phyloP scores from a whole-genome alignment of 129 eudicot genomes.

The Flaveria ramosissima region DNA sequence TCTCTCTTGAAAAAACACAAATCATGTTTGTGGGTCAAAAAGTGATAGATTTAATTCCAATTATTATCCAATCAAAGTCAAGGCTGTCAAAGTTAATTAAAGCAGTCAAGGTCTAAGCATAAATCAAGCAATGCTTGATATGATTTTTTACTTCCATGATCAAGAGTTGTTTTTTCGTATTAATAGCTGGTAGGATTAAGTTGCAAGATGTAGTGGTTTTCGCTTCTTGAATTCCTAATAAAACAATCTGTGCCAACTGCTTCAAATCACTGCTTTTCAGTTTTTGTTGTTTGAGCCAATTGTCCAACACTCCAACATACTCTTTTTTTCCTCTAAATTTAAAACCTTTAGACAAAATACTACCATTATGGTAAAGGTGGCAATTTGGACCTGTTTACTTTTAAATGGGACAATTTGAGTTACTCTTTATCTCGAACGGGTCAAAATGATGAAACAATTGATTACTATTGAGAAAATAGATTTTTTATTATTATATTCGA shows the following conservation, averaged over 20 bases:
- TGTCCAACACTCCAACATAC: neutral
- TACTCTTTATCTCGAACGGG: neutral
- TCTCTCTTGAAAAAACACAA: neutral
- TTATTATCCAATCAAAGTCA: neutral
- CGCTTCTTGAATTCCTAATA: too few relatives aligned
- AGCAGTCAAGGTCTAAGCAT: neutral
- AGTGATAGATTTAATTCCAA: neutral
- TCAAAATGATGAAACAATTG: neutral
- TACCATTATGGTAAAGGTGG: neutral
- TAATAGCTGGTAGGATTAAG: too few relatives aligned
- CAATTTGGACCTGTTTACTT: neutral
- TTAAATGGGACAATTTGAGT: neutral
- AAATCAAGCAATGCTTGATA: neutral
- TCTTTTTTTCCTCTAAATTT: neutral
- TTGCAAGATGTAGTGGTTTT: too few relatives aligned
- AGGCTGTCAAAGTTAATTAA: neutral
- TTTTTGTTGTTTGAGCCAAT: too few relatives aligned
- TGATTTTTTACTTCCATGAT: neutral
- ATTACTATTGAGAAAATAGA: neutral
- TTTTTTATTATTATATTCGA: neutral
- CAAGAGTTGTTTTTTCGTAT: neutral
- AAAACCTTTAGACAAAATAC: neutral
- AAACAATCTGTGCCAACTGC: too few relatives aligned
- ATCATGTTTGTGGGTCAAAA: neutral
- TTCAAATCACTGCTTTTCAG: too few relatives aligned